Evolutionary conservation across 2,329 filamentous ascomycete genomes (phyloP).

Genomic region (Stagonosporopsis rhizophila): DNA sequence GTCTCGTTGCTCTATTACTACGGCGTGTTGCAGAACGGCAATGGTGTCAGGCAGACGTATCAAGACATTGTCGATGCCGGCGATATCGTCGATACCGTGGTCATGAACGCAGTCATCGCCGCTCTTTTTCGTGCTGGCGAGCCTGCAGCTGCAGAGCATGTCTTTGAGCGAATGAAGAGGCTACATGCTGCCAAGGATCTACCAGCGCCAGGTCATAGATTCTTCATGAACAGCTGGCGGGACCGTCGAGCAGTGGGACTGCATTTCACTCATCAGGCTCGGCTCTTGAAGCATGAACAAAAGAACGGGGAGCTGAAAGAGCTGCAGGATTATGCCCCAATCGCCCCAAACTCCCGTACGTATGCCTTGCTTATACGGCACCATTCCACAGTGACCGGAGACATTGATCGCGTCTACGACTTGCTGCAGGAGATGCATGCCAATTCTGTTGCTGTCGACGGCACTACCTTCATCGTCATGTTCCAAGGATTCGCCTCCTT

Average conservation of each 20-base stretch:
- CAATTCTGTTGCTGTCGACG: conserved; percentile 71
- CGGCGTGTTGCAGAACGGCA: conserved; percentile 75
- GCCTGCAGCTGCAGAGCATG: conserved; percentile 74
- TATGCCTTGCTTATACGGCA: conserved; percentile 82
- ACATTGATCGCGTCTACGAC: conserved; percentile 73
- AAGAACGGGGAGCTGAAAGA: conserved; percentile 64
- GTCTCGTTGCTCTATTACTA: conserved; percentile 84
- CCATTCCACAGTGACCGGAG: conserved; percentile 71
- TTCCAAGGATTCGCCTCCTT: conserved; percentile 83
- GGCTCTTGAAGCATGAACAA: conserved; percentile 47
- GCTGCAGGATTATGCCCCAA: conserved; percentile 70
- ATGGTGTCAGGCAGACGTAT: conserved; percentile 78
- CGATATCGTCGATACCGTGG: conserved; percentile 85
- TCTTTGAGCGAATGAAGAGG: conserved; percentile 85
- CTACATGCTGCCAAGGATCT: conserved; percentile 54
- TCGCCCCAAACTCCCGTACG: conserved; percentile 78
- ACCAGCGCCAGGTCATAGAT: conserved; percentile 34
- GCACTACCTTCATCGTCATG: conserved; percentile 78
- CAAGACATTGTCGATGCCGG: conserved; percentile 81
- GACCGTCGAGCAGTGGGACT: conserved; percentile 54
- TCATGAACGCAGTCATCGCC: conserved; percentile 85
- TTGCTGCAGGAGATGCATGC: conserved; percentile 82
- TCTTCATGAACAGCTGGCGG: conserved; percentile 51
- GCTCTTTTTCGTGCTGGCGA: conserved; percentile 81
- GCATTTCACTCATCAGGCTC: conserved; percentile 55